Conservation (phyloP, 352 stramenopile genomes). For the Globisporangium viniferum region DNA sequence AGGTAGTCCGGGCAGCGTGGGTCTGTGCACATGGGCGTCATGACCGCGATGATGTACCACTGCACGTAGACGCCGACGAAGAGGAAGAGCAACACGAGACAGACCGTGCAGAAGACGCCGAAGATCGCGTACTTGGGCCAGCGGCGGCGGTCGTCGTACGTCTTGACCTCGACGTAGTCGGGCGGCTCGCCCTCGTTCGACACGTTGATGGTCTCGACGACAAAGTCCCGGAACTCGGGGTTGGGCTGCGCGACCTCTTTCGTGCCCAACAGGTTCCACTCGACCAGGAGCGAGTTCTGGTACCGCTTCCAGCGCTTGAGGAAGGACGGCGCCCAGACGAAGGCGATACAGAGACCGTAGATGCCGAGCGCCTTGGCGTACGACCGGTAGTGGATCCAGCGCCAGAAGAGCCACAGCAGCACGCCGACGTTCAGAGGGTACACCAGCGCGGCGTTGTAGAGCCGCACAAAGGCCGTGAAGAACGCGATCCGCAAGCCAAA, state of each 20-base stretch:
- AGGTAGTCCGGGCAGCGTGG: slow-evolving; percentile 47
- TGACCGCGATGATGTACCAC: slow-evolving; percentile 70
- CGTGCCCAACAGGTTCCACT: slow-evolving; percentile 58
- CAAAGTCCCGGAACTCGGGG: slow-evolving; percentile 46
- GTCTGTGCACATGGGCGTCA: slow-evolving; percentile 63
- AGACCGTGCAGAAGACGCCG: slow-evolving; percentile 42
- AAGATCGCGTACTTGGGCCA: slow-evolving; percentile 63
- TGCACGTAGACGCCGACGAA: slow-evolving; percentile 61
- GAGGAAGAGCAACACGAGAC: slow-evolving; percentile 48
- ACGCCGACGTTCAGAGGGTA: slow-evolving; percentile 41
- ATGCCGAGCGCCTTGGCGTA: slow-evolving; percentile 50
- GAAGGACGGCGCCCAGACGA: slow-evolving; percentile 53
- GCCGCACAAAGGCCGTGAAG: slow-evolving; percentile 53
- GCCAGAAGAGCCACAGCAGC: slow-evolving; percentile 53
- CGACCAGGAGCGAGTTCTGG: slow-evolving; percentile 59
- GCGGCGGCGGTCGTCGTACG: slow-evolving; percentile 44
- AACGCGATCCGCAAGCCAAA: slow-evolving; percentile 61
- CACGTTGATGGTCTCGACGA: slow-evolving; percentile 63
- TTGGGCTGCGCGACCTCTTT: slow-evolving; percentile 50
- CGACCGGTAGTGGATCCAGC: slow-evolving; percentile 51
- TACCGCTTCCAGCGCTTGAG: slow-evolving; percentile 60
- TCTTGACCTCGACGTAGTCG: slow-evolving; percentile 60
- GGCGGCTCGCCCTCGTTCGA: slow-evolving; percentile 46
- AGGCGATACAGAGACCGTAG: slow-evolving; percentile 47
- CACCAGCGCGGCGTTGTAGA: slow-evolving; percentile 53